These are phyloP conservation scores for Microthyrium microscopicum DNA, from an alignment of 2,329 filamentous ascomycete genomes.

Conservation along the genomic window DNA sequence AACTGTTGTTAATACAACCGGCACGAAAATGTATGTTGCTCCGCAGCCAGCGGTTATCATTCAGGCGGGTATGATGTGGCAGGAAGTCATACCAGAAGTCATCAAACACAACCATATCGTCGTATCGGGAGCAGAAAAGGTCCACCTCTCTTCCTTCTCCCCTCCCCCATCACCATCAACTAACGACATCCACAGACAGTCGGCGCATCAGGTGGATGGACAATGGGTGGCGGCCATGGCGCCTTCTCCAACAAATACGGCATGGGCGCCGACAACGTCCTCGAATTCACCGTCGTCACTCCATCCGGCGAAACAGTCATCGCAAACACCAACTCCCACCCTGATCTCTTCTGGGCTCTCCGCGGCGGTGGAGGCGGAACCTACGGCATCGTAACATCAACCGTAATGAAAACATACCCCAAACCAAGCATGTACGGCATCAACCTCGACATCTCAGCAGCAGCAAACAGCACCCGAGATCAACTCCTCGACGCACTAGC, in stretches of 20 bases:
- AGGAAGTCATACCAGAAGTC: too few species aligned
- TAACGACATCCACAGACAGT: too few species aligned
- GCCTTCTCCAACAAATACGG: constrained; percentile 24
- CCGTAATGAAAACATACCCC: constrained; percentile 16
- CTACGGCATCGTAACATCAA: constrained; percentile 19
- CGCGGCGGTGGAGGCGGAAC: constrained; percentile 23
- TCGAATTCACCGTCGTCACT: constrained; percentile 26
- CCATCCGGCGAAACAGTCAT: constrained; percentile 21
- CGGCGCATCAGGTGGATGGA: constrained; percentile 13
- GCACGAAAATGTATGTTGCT: too few species aligned
- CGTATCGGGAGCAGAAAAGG: too few species aligned
- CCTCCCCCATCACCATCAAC: too few species aligned
- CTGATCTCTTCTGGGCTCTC: constrained; percentile 24
- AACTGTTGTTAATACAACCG: too few species aligned
- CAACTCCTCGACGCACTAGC: constrained; percentile 6
- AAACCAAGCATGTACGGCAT: constrained; percentile 9
- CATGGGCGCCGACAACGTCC: constrained; percentile 27
- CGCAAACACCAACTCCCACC: constrained; percentile 18
- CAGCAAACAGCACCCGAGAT: background rate
- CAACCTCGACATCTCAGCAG: too few species aligned
- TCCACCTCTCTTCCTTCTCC: too few species aligned
- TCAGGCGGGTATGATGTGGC: too few species aligned
- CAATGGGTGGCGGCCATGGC: constrained; percentile 22
- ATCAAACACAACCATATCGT: too few species aligned
- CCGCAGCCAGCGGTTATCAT: too few species aligned